A percentile compares a stretch with the other conserved stretches of the same genome.
Conservation (phyloP, 192 early-diverging fungal species). For the Coemansia reversa region DNA sequence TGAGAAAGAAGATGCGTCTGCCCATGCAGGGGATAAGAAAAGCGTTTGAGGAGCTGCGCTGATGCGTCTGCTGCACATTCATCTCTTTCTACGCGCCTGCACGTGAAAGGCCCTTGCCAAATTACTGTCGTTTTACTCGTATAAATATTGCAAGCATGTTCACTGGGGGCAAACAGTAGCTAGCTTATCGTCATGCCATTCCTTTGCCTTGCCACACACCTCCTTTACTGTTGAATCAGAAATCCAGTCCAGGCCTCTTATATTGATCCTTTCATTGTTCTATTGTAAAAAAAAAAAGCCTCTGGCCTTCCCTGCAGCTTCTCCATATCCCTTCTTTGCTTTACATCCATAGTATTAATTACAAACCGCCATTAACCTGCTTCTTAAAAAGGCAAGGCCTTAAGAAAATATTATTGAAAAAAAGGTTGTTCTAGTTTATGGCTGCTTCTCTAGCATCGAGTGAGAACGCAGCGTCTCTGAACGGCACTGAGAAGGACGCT, state of each 20-base stretch:
- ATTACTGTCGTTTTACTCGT: background rate
- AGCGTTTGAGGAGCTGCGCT: background rate
- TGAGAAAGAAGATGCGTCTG: background rate
- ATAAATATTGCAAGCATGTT: background rate
- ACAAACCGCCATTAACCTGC: background rate
- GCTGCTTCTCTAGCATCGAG: constrained; percentile 21
- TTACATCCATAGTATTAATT: background rate
- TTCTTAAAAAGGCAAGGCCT: background rate
- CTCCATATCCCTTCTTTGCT: background rate
- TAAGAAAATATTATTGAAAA: background rate
- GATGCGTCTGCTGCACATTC: background rate
- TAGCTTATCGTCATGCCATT: constrained; percentile 1
- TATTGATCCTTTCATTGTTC: constrained; percentile 3
- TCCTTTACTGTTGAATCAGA: background rate
- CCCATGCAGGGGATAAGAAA: background rate
- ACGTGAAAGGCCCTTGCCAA: constrained; percentile 12
- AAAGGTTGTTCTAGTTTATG: background rate
- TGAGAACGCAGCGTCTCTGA: constrained; percentile 10
- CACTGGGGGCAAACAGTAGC: background rate
- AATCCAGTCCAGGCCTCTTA: constrained; percentile 5
- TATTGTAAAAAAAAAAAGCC: background rate
- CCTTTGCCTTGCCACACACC: background rate
- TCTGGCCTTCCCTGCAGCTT: background rate
- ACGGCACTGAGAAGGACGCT: constrained; percentile 30
- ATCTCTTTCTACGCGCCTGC: constrained; percentile 4